Evolutionary conservation across 1,284 basidiomycete species (phyloP).

Genomic region (Veloboletus limbatus): DNA sequence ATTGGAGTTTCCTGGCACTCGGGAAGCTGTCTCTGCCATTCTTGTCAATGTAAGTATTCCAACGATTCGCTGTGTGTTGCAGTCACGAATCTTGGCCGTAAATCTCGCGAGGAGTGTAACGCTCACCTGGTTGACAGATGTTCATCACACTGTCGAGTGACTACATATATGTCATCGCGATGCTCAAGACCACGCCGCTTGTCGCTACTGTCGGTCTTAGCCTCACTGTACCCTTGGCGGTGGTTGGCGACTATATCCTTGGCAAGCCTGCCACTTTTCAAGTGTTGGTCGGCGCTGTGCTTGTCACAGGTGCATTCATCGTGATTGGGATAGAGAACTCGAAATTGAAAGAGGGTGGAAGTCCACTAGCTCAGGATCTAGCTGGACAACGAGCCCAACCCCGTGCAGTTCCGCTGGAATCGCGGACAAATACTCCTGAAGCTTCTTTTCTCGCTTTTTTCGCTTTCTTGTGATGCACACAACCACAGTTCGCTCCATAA

Average conservation of each 20-base stretch:
- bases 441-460: conserved; percentile 3
- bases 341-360: conserved; percentile 17
- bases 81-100: not conserved
- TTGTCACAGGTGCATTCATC: conserved; percentile 68
- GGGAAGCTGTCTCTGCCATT: conserved; percentile 62
- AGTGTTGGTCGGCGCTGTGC: conserved; percentile 62
- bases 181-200: conserved; percentile 95
- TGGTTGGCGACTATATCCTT: conserved; percentile 75
- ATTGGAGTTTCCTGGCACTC: conserved; percentile 70
- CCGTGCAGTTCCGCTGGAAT: conserved; percentile 8
- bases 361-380: conserved; percentile 3
- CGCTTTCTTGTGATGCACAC: not conserved
- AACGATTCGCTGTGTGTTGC: not conserved
- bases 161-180: conserved; percentile 86
- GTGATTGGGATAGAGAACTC: conserved; percentile 63
- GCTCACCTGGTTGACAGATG: conserved; percentile 55
- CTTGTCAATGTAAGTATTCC: conserved; percentile 65
- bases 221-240: conserved; percentile 91
- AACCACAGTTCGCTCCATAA: not conserved
- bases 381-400: conserved; percentile 2
- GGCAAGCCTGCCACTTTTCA: conserved; percentile 52
- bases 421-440: conserved; percentile 1
- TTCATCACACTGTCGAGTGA: conserved; percentile 81
- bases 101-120: not conserved
- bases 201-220: conserved; percentile 93